phyloP scores from a whole-genome alignment of 331 rosid species.

The Rhamnella rubrinervis region DNA sequence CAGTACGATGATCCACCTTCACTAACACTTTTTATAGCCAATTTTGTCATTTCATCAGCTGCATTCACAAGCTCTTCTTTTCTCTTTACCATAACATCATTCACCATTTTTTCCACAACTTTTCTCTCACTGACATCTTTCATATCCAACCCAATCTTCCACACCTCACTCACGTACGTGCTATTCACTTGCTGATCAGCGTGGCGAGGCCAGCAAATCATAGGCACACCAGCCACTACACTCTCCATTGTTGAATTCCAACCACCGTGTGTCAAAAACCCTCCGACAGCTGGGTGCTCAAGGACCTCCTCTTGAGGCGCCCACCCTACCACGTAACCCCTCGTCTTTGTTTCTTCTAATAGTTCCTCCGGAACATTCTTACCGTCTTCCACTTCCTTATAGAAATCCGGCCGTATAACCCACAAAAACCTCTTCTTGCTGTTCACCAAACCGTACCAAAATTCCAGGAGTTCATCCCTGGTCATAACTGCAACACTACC shows the following conservation, averaged over 20 bases:
- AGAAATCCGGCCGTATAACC: not conserved
- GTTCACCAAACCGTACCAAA: conserved; percentile 50
- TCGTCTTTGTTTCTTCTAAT: conserved; percentile 2
- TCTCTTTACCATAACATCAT: conserved; percentile 24
- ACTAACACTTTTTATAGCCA: conserved; percentile 17
- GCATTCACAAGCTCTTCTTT: conserved; percentile 15
- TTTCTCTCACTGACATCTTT: conserved; percentile 18
- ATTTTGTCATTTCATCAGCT: conserved; percentile 4
- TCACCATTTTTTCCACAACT: conserved; percentile 13
- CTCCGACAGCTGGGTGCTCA: conserved; percentile 23
- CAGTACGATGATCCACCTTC: conserved; percentile 24
- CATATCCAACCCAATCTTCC: conserved; percentile 27
- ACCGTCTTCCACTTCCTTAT: not conserved
- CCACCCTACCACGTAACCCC: conserved; percentile 24
- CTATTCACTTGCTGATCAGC: conserved; percentile 30
- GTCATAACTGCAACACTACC: not conserved
- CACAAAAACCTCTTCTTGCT: conserved; percentile 26
- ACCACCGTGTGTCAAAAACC: conserved; percentile 32
- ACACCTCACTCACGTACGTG: conserved; percentile 27
- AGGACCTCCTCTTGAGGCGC: conserved; percentile 31
- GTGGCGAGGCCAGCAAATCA: conserved; percentile 22
- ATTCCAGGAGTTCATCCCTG: conserved; percentile 20
- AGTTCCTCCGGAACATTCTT: not conserved
- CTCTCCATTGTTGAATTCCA: conserved; percentile 41
- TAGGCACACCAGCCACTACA: conserved; percentile 18